A percentile compares a stretch with the other conserved stretches of the same genome.
Evolutionary conservation across 345 rosid genomes (phyloP).

Genomic region (Turritis glabra): DNA sequence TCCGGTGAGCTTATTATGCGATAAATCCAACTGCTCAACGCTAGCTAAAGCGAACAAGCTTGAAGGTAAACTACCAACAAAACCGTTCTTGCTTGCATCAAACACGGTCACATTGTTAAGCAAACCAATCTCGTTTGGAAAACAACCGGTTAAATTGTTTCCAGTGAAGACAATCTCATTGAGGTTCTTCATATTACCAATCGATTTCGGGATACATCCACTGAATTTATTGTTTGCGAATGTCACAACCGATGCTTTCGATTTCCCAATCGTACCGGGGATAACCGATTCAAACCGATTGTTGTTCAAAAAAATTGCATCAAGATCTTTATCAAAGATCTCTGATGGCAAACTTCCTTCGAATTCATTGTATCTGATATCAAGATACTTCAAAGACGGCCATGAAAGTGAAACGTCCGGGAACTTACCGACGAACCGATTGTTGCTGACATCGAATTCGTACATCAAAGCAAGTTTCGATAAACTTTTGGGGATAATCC

Average conservation of each 20-base stretch:
- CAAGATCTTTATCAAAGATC: conserved; percentile 58
- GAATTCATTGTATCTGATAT: conserved; percentile 59
- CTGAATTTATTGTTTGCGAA: conserved; percentile 58
- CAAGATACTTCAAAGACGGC: conserved; percentile 57
- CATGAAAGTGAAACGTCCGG: conserved; percentile 46
- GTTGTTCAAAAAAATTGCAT: conserved; percentile 66
- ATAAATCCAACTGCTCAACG: conserved; percentile 45
- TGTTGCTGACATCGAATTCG: conserved; percentile 73
- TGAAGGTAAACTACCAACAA: conserved; percentile 49
- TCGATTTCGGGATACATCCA: conserved; percentile 63
- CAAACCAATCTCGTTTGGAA: conserved; percentile 61
- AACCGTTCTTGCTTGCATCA: conserved; percentile 49
- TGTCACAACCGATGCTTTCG: conserved; percentile 56
- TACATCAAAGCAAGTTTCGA: conserved; percentile 47
- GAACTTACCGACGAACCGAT: conserved; percentile 59
- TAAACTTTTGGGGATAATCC: conserved; percentile 58
- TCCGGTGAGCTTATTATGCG: conserved; percentile 52
- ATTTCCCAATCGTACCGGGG: conserved; percentile 54
- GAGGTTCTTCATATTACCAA: conserved; percentile 55
- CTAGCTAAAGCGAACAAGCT: conserved; percentile 40
- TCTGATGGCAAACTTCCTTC: conserved; percentile 60
- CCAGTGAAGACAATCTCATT: conserved; percentile 56
- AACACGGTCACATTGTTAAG: conserved; percentile 53
- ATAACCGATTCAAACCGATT: conserved; percentile 54
- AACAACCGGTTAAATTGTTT: conserved; percentile 58